Evolutionary conservation across 768 basidiomycete species (phyloP).

Genomic region (Hygrocybe punicea): DNA sequence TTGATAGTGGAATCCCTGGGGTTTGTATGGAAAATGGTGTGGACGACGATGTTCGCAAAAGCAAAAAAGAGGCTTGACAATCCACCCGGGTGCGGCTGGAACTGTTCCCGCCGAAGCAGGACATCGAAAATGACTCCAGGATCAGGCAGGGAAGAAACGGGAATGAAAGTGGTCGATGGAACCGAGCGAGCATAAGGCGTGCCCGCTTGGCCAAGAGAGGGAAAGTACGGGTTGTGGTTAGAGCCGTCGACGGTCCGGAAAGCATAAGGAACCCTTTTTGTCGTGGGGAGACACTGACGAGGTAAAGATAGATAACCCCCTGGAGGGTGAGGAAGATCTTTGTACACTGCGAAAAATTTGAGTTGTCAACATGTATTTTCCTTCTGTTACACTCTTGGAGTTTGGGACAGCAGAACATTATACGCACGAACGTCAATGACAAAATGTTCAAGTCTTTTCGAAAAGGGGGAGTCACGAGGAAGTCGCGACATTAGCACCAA

Average conservation of each 20-base stretch:
- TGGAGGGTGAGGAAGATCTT: constrained; percentile 78
- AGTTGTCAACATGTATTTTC: constrained; percentile 6
- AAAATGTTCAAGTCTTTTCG: constrained; percentile 44
- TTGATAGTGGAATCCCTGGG: constrained; percentile 52
- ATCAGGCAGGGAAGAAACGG: constrained; percentile 54
- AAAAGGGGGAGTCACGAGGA: constrained; percentile 24
- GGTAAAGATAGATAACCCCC: constrained; percentile 43
- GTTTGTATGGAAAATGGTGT: constrained; percentile 62
- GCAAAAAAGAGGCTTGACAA: constrained; percentile 75
- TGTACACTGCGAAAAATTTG: constrained; percentile 57
- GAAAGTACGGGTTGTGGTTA: constrained; percentile 53
- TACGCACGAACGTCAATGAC: constrained; percentile 56
- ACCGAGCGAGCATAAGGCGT: constrained; percentile 69
- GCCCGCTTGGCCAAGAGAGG: constrained; percentile 56
- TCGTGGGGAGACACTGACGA: constrained; percentile 5
- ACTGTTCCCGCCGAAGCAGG: constrained; percentile 53
- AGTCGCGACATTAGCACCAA: constrained; percentile 58
- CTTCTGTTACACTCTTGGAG: too few relatives aligned
- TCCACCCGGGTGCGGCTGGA: constrained; percentile 59
- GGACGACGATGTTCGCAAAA: constrained; percentile 74
- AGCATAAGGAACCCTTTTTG: constrained; percentile 40
- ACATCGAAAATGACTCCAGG: constrained; percentile 68
- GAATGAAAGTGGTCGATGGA: constrained; percentile 46
- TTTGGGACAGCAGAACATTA: too few relatives aligned
- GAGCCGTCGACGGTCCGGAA: constrained; percentile 61